Percentiles rank a stretch among this genome's conserved stretches.
phyloP scores from a whole-genome alignment of 2,329 filamentous ascomycete species.

The Xylariales sp. region DNA sequence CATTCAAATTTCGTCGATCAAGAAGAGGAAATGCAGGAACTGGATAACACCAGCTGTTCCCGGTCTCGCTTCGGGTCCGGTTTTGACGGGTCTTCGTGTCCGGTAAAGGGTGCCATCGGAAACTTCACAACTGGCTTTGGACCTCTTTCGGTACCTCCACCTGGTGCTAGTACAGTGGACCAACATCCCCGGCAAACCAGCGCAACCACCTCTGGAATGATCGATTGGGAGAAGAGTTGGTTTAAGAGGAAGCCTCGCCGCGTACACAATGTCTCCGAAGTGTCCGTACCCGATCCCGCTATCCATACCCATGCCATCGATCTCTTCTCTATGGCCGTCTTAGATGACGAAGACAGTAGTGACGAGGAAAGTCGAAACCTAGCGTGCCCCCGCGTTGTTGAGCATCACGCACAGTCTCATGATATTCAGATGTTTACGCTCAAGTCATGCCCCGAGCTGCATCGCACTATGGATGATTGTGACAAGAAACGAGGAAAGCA shows the following conservation, averaged over 20 bases:
- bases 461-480: constrained; percentile 12
- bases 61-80: background rate
- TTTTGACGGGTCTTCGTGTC: constrained; percentile 2
- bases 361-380: constrained; percentile 5
- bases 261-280: constrained; percentile 24
- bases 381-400: constrained; percentile 9
- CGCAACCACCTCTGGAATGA: constrained; percentile 10
- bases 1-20: no score
- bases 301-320: constrained; percentile 1
- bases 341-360: constrained; percentile 5
- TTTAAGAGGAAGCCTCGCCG: constrained; percentile 20
- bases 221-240: constrained; percentile 23
- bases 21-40: no score
- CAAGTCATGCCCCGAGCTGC: constrained; percentile 26
- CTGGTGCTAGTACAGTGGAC: background rate
- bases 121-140: background rate
- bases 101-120: background rate
- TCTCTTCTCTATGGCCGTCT: constrained; percentile 6
- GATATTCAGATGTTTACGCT: constrained; percentile 11
- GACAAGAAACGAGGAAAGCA: no score
- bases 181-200: constrained; percentile 9
- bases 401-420: constrained; percentile 13
- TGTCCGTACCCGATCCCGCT: constrained; percentile 12
- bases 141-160: background rate
- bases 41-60: background rate